Evolutionary conservation across 2,329 filamentous ascomycete species (phyloP), one percentile per base, ranked within the genome.

Genomic region (Alternaria gaisen): DNA sequence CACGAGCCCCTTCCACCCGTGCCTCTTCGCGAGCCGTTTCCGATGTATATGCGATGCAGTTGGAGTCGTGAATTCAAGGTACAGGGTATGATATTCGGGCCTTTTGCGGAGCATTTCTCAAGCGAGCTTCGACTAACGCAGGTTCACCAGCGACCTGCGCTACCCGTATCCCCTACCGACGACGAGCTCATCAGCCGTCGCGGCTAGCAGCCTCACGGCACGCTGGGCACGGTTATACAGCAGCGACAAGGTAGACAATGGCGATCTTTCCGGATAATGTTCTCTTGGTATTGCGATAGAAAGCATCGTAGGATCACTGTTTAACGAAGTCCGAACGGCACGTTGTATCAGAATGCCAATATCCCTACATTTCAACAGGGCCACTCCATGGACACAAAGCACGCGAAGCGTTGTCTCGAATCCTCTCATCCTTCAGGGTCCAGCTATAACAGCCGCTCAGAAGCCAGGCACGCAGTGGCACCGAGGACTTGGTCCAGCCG

Each of bases 111-210:
- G 18, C 44, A 50, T 41, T 30, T 32, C 28, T 24, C 46, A 56
- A 51, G 57, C 52, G 53, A 56, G 40, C 16, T 30, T 56, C 43
- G 20, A 41, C 57, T 56, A 38, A 56, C 46, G 53, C 53, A 56
- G 57, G 44, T 54, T 51, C 53, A 38, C 43, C 46, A 40, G 57
- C 30, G 53, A 44, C 24, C 26, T 20, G 44, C 52, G 24, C 30
- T 44, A 51, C 38, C 30, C 52, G 57, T 12, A 32, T 44, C 57
- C 47, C 24, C 46, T 56, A 18, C 57, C 57, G 53, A 38, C 44
- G 32, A 47, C 46, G 46, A 56, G 24, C 51, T 42, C 42, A 41
- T 16, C 38, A 40, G 30, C 57, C 40, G 46, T 51, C 22, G 24
- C 44, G 36, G 40, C 42, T 20, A 18, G n/a, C 18, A 18, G n/a